Base-by-base conservation (phyloP, 2,329 filamentous ascomycete genomes). In the Penicillium sp. region DNA sequence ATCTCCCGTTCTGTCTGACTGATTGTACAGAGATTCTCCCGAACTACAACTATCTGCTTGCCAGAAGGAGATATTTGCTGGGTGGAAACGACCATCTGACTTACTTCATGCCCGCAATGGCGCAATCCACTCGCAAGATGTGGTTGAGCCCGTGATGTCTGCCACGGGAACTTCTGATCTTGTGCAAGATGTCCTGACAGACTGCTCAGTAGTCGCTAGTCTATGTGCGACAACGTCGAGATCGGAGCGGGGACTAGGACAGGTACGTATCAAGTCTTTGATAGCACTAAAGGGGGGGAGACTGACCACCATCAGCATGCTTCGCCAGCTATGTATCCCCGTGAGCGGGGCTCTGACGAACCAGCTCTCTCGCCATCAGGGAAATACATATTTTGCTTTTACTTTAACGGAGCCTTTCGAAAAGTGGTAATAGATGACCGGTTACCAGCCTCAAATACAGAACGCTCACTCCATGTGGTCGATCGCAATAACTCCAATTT, bases 191-290 rank as follows among this genome's bases (percentile, higher is more conserved):
- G 88, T 96, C 60, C 93, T 94, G 5, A 96, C 94, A 0, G 95
- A 99, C 74, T 99, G 95, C 73, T 98, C 95, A 1, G 94, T 99
- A 3, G 94, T 99, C 31, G 95, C 95, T 15, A 97, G 95, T 73
- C 83, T 99, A 5, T 97, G 93, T 72, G 92, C 93, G 28, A 88
- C 86, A 25, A 88, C 89, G 61, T 88, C 88, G 42, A 84, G 91
- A 63, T 83, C 88, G 8, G 84, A 88, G 62, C 87, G 87, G 17
- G 89, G 89, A 1, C 84, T 89, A 74, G 82, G 84, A 39, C 87
- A 88, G 74, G 90, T 92, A 80, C 28, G 52, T 55, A 35, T 35
- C 15, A 4, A 22, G 15, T 15, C 22, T 12, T 31, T 38, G 12
- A 6, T 5, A 28, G 28, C 8, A 31, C 35, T 49, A 34, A 22